Percentiles rank a stretch among this genome's conserved stretches.
Conservation (phyloP, 331 rosid genomes). For the Dryas integrifolia region DNA sequence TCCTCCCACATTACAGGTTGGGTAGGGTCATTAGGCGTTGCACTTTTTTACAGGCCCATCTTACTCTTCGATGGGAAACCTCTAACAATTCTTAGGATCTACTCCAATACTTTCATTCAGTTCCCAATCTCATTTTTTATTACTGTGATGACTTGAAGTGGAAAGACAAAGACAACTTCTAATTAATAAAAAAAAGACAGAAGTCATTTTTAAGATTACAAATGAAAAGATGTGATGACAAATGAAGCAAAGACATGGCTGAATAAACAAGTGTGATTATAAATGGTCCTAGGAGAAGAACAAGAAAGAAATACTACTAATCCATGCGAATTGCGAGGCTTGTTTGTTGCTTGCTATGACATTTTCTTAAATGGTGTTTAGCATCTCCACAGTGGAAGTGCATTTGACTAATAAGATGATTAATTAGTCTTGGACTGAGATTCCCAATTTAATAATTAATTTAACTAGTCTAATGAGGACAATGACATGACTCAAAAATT, state of each 20-base stretch:
- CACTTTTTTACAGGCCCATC: too few species aligned
- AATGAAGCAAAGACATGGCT: background rate
- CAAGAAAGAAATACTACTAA: background rate
- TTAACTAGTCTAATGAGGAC: conserved; percentile 3
- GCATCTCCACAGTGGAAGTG: conserved; percentile 13
- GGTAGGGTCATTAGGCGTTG: background rate
- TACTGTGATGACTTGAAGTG: background rate
- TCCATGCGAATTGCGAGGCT: background rate
- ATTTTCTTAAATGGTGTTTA: conserved; percentile 14
- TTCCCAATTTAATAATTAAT: conserved; percentile 3
- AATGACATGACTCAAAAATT: conserved; percentile 8
- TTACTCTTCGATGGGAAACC: background rate
- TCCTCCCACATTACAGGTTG: background rate
- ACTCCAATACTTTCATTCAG: too few species aligned
- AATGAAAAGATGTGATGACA: background rate
- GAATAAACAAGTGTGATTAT: background rate
- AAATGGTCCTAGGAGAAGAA: background rate
- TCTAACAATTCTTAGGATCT: background rate
- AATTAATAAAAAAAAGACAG: background rate
- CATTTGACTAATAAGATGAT: background rate
- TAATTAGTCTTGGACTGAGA: conserved; percentile 7
- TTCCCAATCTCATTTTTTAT: background rate
- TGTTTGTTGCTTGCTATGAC: conserved; percentile 3
- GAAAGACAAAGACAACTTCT: background rate
- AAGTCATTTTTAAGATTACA: background rate